phyloP scores from a whole-genome alignment of 2,329 filamentous ascomycete species.

The Epicoccum nigrum region DNA sequence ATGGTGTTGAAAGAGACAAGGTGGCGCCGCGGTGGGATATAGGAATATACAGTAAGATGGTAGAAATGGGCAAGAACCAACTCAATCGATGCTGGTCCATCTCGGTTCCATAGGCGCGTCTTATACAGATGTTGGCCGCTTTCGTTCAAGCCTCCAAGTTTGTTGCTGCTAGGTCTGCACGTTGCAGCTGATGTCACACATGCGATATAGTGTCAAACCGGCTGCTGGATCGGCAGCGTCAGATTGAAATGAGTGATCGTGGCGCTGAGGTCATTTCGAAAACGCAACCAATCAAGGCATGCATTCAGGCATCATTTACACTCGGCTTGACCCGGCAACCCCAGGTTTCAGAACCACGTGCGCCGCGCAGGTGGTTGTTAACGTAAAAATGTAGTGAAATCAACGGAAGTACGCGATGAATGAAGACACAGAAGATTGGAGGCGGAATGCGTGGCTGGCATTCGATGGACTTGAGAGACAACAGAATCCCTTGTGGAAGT shows the following conservation, averaged over 20 bases:
- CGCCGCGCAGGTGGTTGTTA: slow-evolving; percentile 26
- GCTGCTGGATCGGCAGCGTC: slow-evolving; percentile 26
- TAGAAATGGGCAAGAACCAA: neutral
- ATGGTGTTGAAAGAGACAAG: slow-evolving; percentile 23
- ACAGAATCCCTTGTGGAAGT: neutral
- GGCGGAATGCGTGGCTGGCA: neutral
- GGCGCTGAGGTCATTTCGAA: slow-evolving; percentile 25
- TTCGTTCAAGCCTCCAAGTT: slow-evolving; percentile 15
- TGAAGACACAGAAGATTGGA: neutral
- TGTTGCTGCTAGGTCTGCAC: slow-evolving; percentile 23
- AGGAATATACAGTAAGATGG: slow-evolving; percentile 3
- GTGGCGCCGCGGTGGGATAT: slow-evolving; percentile 16
- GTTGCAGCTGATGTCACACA: slow-evolving; percentile 44
- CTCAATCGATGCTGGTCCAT: slow-evolving; percentile 6
- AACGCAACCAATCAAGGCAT: slow-evolving; percentile 24
- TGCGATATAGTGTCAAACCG: slow-evolving; percentile 24
- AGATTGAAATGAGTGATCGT: slow-evolving; percentile 20
- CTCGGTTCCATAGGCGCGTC: slow-evolving; percentile 10
- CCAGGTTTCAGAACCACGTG: slow-evolving; percentile 27
- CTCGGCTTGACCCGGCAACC: slow-evolving; percentile 16
- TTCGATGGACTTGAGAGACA: slow-evolving; percentile 1
- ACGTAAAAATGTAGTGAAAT: neutral
- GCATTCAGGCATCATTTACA: slow-evolving; percentile 24
- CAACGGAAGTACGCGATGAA: neutral
- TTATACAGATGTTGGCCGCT: slow-evolving; percentile 25